phyloP scores from a whole-genome alignment of 2,329 filamentous ascomycete species.

The Aspergillus eucalypticola region DNA sequence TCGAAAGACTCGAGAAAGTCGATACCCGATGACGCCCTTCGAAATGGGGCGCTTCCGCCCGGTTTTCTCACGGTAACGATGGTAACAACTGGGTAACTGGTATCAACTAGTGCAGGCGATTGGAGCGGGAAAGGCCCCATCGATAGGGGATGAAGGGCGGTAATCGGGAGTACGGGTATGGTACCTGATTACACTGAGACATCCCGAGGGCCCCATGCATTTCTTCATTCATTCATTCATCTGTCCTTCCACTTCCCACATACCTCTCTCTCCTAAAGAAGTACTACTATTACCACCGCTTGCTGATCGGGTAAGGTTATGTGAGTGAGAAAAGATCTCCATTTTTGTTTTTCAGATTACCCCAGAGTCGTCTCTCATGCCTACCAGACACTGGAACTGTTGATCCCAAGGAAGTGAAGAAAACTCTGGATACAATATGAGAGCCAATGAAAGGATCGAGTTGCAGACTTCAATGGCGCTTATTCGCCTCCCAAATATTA shows the following conservation, averaged over 20 bases:
- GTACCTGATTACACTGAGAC: conserved; percentile 5
- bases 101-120: conserved; percentile 5
- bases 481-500: conserved; percentile 8
- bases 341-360: not conserved
- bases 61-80: not conserved
- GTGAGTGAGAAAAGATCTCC: no score
- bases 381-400: not conserved
- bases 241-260: not conserved
- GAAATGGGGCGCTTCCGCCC: not conserved
- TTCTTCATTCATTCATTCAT: not conserved
- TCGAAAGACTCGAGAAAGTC: not conserved
- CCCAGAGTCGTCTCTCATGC: not conserved
- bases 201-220: not conserved
- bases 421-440: not conserved
- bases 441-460: not conserved
- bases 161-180: conserved; percentile 4
- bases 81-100: not conserved
- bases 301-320: no score
- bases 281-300: not conserved
- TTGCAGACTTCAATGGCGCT: not conserved
- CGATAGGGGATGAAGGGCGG: conserved; percentile 9
- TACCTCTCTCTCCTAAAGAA: not conserved
- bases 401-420: not conserved
- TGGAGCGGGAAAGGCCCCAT: not conserved
- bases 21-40: not conserved